Conservation (phyloP, 2,329 filamentous ascomycete species). For the Xylaria sp. region DNA sequence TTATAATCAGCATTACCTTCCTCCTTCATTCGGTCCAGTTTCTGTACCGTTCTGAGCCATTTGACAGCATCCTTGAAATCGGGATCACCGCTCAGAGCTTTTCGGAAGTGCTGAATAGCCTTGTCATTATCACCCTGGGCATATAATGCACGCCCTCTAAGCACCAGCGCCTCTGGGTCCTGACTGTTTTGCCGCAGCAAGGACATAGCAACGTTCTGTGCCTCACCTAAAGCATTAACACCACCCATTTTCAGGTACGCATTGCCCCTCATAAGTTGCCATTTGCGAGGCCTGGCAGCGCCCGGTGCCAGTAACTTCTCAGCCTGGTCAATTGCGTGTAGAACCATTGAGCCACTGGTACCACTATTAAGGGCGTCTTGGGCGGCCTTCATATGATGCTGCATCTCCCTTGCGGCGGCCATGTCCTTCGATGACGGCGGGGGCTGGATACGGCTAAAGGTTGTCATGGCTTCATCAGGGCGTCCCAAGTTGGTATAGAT, state of each 20-base stretch:
- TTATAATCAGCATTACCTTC: slow-evolving; percentile 95
- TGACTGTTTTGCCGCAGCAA: slow-evolving; percentile 87
- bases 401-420: slow-evolving; percentile 85
- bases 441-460: slow-evolving; percentile 83
- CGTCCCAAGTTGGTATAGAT: slow-evolving; percentile 90
- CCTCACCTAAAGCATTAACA: slow-evolving; percentile 87
- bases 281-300: slow-evolving; percentile 88
- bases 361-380: slow-evolving; percentile 79
- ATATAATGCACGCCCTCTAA: slow-evolving; percentile 88
- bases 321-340: slow-evolving; percentile 91
- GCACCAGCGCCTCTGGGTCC: slow-evolving; percentile 92
- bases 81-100: slow-evolving; percentile 89
- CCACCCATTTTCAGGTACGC: slow-evolving; percentile 94
- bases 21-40: slow-evolving; percentile 91
- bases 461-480: slow-evolving; percentile 85
- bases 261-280: slow-evolving; percentile 91
- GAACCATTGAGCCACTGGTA: slow-evolving; percentile 87
- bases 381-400: slow-evolving; percentile 81
- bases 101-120: slow-evolving; percentile 90
- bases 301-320: slow-evolving; percentile 79
- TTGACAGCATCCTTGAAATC: slow-evolving; percentile 91
- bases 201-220: slow-evolving; percentile 90
- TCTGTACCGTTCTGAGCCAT: slow-evolving; percentile 89
- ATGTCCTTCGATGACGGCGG: slow-evolving; percentile 86
- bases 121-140: slow-evolving; percentile 95